Evolutionary conservation across 164 flowering plant species (phyloP).

Genomic region (Tetracentron sinense): DNA sequence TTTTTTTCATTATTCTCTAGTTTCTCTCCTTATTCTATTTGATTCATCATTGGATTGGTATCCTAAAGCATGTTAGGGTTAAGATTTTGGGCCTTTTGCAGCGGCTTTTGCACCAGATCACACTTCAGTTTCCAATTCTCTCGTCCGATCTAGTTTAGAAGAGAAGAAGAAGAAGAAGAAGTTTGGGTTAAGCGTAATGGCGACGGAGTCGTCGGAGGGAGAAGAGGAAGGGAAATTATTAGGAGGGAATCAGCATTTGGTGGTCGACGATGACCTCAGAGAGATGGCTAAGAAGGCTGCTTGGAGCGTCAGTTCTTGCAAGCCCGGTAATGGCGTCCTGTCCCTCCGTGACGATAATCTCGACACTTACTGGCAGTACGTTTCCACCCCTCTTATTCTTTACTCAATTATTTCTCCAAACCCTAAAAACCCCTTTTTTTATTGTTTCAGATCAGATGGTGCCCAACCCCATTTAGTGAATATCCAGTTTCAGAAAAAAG

Average conservation of each 20-base stretch:
- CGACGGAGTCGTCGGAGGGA: conserved; percentile 82
- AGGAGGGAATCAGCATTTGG: conserved; percentile 52
- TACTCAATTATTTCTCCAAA: not conserved
- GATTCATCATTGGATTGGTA: too few relatives aligned
- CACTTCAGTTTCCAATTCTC: too few relatives aligned
- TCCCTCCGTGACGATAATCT: conserved; percentile 80
- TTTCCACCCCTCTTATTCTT: not conserved
- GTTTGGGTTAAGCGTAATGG: conserved; percentile 27
- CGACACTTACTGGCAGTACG: conserved; percentile 91
- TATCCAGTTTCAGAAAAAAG: conserved; percentile 93
- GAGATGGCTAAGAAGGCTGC: conserved; percentile 94
- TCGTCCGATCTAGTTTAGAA: too few relatives aligned
- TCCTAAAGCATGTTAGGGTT: too few relatives aligned
- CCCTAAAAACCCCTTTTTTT: not conserved
- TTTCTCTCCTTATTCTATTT: too few relatives aligned
- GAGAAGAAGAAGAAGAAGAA: too few relatives aligned
- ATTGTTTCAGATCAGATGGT: conserved; percentile 75
- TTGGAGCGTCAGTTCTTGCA: conserved; percentile 98
- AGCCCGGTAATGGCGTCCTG: conserved; percentile 89
- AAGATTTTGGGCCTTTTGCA: too few relatives aligned
- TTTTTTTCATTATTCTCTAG: too few relatives aligned
- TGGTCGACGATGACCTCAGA: conserved; percentile 64
- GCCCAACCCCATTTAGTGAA: conserved; percentile 93
- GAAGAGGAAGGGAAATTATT: conserved; percentile 80
- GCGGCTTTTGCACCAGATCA: too few relatives aligned